Conservation (phyloP, 805 yeast genomes). For the Monosporozyma unispora region DNA sequence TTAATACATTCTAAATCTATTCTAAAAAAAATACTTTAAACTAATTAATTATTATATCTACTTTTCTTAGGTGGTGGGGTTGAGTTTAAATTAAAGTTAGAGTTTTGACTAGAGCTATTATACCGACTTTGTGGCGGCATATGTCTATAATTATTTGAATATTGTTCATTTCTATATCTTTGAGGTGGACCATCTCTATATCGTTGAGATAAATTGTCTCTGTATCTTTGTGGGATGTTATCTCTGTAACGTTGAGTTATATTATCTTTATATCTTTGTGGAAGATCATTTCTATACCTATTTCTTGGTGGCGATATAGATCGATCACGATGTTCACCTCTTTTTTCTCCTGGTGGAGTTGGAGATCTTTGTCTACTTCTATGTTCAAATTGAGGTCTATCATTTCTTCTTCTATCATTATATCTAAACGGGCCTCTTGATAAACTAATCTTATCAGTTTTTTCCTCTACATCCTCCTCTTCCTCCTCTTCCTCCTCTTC, state of each 20-base stretch:
- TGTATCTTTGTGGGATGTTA: background rate
- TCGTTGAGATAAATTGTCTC: background rate
- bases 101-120: no score
- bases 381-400: background rate
- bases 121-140: no score
- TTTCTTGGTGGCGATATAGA: constrained; percentile 21
- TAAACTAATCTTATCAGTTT: constrained; percentile 2
- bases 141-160: no score
- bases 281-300: background rate
- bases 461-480: constrained; percentile 6
- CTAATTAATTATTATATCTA: background rate
- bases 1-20: background rate
- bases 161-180: background rate
- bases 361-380: constrained; percentile 12
- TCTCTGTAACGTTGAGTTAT: background rate
- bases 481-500: constrained; percentile 7
- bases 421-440: background rate
- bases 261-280: background rate
- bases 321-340: background rate
- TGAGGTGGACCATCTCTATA: background rate
- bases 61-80: background rate
- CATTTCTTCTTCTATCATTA: constrained; percentile 6
- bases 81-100: no score
- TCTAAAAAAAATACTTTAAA: background rate
- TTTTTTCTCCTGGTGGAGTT: constrained; percentile 13